phyloP scores from a whole-genome alignment of 2,329 filamentous ascomycete genomes.

The Alternaria triticina region DNA sequence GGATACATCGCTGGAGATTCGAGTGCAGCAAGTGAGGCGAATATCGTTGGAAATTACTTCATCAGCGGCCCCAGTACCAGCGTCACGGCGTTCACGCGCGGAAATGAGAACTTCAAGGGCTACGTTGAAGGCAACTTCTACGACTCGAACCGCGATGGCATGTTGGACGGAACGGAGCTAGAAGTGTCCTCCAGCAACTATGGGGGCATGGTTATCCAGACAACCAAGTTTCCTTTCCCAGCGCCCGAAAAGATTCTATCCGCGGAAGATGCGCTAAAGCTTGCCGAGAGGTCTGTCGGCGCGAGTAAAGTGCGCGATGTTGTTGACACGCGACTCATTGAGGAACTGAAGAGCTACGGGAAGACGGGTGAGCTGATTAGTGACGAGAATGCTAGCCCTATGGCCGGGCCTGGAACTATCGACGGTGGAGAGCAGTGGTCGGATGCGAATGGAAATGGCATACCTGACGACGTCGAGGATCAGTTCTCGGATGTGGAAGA shows the following conservation, averaged over 20 bases:
- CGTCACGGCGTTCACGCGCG: constrained; percentile 60
- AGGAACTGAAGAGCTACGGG: constrained; percentile 56
- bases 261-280: constrained; percentile 50
- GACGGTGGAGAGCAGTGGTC: constrained; percentile 47
- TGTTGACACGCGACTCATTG: constrained; percentile 53
- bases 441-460: constrained; percentile 59
- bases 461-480: constrained; percentile 58
- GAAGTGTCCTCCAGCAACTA: constrained; percentile 55
- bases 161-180: constrained; percentile 56
- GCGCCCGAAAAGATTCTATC: constrained; percentile 50
- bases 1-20: constrained; percentile 63
- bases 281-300: constrained; percentile 52
- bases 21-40: constrained; percentile 55
- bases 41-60: constrained; percentile 65
- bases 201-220: constrained; percentile 55
- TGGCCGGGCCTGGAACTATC: constrained; percentile 52
- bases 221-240: constrained; percentile 53
- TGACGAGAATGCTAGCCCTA: constrained; percentile 52
- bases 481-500: constrained; percentile 57
- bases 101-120: constrained; percentile 61
- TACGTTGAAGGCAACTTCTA: constrained; percentile 62
- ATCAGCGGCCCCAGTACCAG: constrained; percentile 60
- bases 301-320: constrained; percentile 54
- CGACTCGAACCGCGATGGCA: constrained; percentile 58
- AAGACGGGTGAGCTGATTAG: constrained; percentile 55